These are phyloP conservation scores for Aspergillus unguis DNA, from an alignment of 2,329 filamentous ascomycete species.

Conservation along the genomic window DNA sequence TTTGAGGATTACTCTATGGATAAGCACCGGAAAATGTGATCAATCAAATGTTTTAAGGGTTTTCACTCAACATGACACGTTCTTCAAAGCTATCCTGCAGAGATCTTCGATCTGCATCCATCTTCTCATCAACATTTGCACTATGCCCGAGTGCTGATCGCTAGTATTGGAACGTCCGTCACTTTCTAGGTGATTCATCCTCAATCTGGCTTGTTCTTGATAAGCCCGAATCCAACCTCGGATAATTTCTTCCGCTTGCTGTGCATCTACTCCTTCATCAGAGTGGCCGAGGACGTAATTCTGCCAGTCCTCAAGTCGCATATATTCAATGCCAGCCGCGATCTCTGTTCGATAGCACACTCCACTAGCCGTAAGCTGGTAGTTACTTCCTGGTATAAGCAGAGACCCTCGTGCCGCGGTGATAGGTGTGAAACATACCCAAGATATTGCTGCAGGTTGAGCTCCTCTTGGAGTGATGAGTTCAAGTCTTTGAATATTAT, in stretches of 20 bases:
- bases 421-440: slow-evolving; percentile 29
- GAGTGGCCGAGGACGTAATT: slow-evolving; percentile 39
- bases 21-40: background rate
- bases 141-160: slow-evolving; percentile 20
- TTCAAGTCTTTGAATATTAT: slow-evolving; percentile 36
- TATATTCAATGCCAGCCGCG: slow-evolving; percentile 40
- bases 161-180: slow-evolving; percentile 5
- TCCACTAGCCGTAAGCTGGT: slow-evolving; percentile 37
- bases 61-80: slow-evolving; percentile 17
- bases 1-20: too few species aligned
- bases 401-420: background rate
- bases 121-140: slow-evolving; percentile 30
- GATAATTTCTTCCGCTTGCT: slow-evolving; percentile 33
- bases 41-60: background rate
- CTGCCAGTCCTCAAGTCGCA: slow-evolving; percentile 38
- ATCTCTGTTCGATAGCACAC: slow-evolving; percentile 45
- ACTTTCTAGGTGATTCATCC: slow-evolving; percentile 23
- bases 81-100: slow-evolving; percentile 27
- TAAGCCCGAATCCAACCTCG: slow-evolving; percentile 36
- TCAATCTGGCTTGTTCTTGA: slow-evolving; percentile 31
- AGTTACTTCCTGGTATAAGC: slow-evolving; percentile 32
- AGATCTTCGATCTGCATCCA: slow-evolving; percentile 41
- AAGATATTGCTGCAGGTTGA: slow-evolving; percentile 38
- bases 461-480: slow-evolving; percentile 29
- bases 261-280: slow-evolving; percentile 28